A percentile compares a stretch with the other conserved stretches of the same genome.
Conservation (phyloP, 2,329 filamentous ascomycete genomes). For the Pseudogymnoascus sp. region DNA sequence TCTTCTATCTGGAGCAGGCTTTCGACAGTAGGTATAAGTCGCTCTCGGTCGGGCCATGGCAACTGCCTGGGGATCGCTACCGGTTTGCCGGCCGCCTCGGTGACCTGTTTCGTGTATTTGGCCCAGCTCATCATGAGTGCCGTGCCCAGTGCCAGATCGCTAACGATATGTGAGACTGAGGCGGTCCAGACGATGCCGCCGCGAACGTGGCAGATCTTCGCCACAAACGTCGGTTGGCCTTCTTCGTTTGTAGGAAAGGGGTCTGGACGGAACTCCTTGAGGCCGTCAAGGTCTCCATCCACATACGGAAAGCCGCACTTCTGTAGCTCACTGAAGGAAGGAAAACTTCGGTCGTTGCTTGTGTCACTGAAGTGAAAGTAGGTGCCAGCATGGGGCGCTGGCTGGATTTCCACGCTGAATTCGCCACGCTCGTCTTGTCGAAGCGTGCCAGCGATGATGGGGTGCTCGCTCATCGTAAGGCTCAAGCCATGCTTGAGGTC, state of each 20-base stretch:
- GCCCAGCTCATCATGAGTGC: not conserved
- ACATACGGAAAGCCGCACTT: not conserved
- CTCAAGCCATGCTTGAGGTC: not conserved
- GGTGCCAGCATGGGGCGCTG: conserved; percentile 2
- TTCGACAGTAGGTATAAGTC: not conserved
- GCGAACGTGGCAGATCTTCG: not conserved
- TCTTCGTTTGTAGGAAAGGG: not conserved
- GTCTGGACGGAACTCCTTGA: not conserved
- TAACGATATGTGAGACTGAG: not conserved
- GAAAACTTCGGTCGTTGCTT: not conserved
- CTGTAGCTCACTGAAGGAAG: not conserved
- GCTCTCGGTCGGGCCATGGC: not conserved
- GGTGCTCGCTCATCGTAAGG: not conserved
- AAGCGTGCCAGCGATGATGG: not conserved
- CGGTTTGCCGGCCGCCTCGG: not conserved
- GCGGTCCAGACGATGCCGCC: not conserved
- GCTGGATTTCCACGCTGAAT: not conserved
- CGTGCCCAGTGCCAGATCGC: not conserved
- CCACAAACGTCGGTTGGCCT: not conserved
- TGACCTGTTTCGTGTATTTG: conserved; percentile 3
- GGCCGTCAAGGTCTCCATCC: conserved; percentile 6
- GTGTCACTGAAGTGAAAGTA: not conserved
- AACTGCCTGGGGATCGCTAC: not conserved
- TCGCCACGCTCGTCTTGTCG: not conserved
- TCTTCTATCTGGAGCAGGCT: not conserved